Evolutionary conservation across 31 red algal species (phyloP).

Genomic region (Endocladia muricata): DNA sequence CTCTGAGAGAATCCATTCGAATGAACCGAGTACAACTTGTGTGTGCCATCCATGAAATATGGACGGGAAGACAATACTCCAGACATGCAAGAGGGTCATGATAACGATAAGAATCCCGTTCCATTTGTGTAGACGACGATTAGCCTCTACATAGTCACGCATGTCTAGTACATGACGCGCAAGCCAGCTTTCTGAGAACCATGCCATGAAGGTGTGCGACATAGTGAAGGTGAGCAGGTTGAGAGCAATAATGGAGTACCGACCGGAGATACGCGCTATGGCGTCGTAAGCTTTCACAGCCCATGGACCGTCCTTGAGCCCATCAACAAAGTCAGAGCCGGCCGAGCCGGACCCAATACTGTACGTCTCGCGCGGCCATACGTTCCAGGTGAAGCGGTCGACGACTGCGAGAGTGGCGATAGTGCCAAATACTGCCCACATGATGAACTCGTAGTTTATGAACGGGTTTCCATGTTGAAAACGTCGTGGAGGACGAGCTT

Average conservation of each 20-base stretch:
- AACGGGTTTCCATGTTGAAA: slow-evolving; percentile 21
- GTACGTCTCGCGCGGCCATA: slow-evolving; percentile 49
- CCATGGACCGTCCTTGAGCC: slow-evolving; percentile 55
- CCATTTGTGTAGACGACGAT: slow-evolving; percentile 56
- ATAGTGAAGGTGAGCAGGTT: slow-evolving; percentile 61
- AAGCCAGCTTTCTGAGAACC: slow-evolving; percentile 22
- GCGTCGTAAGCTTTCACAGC: slow-evolving; percentile 43
- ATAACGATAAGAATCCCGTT: slow-evolving; percentile 49
- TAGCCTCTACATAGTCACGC: slow-evolving; percentile 23
- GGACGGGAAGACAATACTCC: slow-evolving; percentile 40
- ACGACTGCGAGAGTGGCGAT: slow-evolving; percentile 24
- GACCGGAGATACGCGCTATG: slow-evolving; percentile 28
- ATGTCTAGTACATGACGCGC: slow-evolving; percentile 41
- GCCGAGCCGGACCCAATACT: slow-evolving; percentile 43
- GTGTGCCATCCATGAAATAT: slow-evolving; percentile 42
- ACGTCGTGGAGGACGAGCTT: too few species aligned
- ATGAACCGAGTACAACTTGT: slow-evolving; percentile 31
- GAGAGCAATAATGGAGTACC: slow-evolving; percentile 43
- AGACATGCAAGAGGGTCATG: slow-evolving; percentile 54
- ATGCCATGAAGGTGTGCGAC: slow-evolving; percentile 9
- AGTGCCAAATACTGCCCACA: slow-evolving; percentile 38
- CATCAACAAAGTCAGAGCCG: slow-evolving; percentile 38
- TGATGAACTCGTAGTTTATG: slow-evolving; percentile 35
- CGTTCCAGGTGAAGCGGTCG: slow-evolving; percentile 47
- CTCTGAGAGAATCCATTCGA: slow-evolving; percentile 56